These are phyloP conservation scores for Monosporascus cannonballus DNA, from an alignment of 2,329 filamentous ascomycete genomes.

Conservation along the genomic window DNA sequence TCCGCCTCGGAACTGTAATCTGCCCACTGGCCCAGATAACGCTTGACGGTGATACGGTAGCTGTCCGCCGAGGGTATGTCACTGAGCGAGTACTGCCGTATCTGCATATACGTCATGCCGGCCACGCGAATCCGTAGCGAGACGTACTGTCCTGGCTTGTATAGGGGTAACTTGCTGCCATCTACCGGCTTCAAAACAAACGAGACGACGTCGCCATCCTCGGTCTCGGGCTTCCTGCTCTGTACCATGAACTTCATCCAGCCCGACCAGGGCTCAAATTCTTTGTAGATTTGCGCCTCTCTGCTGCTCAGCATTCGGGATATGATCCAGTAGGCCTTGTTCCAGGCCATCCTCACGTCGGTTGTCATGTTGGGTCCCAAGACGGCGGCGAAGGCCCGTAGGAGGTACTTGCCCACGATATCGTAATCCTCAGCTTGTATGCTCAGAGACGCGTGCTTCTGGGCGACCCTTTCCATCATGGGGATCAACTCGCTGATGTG, in stretches of 20 bases:
- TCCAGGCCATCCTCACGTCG: constrained; percentile 62
- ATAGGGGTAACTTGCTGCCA: constrained; percentile 52
- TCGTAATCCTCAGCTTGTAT: constrained; percentile 64
- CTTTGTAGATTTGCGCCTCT: constrained; percentile 57
- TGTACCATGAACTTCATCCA: constrained; percentile 64
- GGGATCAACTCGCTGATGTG: constrained; percentile 49
- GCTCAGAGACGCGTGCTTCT: constrained; percentile 68
- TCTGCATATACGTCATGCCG: constrained; percentile 52
- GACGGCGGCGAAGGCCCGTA: constrained; percentile 60
- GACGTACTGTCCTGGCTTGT: constrained; percentile 67
- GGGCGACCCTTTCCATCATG: constrained; percentile 52
- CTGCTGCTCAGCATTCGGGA: constrained; percentile 65
- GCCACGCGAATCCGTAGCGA: constrained; percentile 55
- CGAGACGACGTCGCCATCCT: constrained; percentile 56
- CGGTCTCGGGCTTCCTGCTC: constrained; percentile 57
- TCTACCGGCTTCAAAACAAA: constrained; percentile 65
- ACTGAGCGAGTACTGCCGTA: constrained; percentile 67
- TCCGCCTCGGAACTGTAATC: constrained; percentile 14
- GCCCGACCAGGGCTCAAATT: constrained; percentile 55
- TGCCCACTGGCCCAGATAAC: constrained; percentile 47
- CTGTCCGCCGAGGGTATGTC: constrained; percentile 55
- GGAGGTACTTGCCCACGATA: constrained; percentile 63
- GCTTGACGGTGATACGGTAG: constrained; percentile 68
- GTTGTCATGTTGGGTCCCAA: constrained; percentile 61
- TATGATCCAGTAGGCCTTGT: constrained; percentile 65